A percentile compares a stretch with the other conserved stretches of the same genome.
Conservation (phyloP, 495 filamentous ascomycete species). For the Talaromyces proteolyticus region DNA sequence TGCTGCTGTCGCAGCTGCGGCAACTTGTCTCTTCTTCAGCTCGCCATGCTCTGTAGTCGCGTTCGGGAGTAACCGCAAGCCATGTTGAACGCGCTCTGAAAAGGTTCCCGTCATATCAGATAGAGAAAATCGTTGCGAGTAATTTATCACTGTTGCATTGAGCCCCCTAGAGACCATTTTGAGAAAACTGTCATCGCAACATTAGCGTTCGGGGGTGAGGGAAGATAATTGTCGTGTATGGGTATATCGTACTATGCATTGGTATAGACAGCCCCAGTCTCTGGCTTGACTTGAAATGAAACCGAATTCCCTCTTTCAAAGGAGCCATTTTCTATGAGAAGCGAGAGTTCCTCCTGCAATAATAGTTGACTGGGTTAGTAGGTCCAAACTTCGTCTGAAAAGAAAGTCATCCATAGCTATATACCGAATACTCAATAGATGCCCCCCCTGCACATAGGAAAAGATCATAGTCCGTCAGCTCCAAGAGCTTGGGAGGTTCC, state of each 20-base stretch:
- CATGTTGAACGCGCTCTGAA: constrained; percentile 33
- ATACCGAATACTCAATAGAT: constrained; percentile 33
- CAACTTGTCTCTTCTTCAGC: constrained; percentile 24
- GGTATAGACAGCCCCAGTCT: constrained; percentile 38
- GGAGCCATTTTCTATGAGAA: constrained; percentile 26
- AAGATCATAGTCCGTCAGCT: constrained; percentile 52
- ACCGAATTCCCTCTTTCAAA: constrained; percentile 48
- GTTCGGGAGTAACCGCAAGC: constrained; percentile 33
- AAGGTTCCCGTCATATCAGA: constrained; percentile 63
- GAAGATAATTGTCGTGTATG: background rate
- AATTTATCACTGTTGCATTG: constrained; percentile 48
- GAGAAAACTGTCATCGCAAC: constrained; percentile 43
- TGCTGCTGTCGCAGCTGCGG: background rate
- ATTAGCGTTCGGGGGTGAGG: constrained; percentile 6
- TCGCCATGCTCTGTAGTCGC: constrained; percentile 25
- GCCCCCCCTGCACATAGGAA: constrained; percentile 63
- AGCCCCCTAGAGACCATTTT: constrained; percentile 51
- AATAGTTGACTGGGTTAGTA: background rate
- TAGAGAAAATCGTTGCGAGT: constrained; percentile 59
- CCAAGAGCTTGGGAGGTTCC: constrained; percentile 35
- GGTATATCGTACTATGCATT: constrained; percentile 56
- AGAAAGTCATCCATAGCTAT: background rate
- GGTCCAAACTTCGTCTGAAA: constrained; percentile 3
- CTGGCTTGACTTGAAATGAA: constrained; percentile 42
- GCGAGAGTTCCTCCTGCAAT: constrained; percentile 35